Conservation (phyloP, 768 basidiomycete genomes). For the Vararia minispora region DNA sequence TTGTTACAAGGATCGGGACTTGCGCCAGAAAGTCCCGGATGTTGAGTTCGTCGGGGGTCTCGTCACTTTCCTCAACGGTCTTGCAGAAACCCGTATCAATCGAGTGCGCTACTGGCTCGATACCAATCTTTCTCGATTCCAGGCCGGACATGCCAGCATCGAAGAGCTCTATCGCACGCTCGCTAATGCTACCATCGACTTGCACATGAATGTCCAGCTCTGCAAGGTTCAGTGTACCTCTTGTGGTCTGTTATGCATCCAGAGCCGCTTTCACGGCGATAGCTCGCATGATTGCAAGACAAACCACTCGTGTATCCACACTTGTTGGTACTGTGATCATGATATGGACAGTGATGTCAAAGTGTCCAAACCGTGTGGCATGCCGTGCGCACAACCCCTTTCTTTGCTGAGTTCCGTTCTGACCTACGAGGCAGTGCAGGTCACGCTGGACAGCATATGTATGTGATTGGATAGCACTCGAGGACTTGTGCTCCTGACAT, state of each 20-base stretch:
- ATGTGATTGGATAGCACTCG: slow-evolving; percentile 10
- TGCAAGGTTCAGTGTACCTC: slow-evolving; percentile 36
- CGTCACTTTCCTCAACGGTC: slow-evolving; percentile 24
- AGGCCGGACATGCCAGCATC: slow-evolving; percentile 30
- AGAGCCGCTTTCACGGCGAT: slow-evolving; percentile 33
- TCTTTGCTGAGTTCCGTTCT: background rate
- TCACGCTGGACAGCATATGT: slow-evolving; percentile 47
- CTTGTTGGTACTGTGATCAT: slow-evolving; percentile 33
- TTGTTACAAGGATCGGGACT: no score
- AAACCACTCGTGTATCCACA: slow-evolving; percentile 31
- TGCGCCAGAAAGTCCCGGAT: slow-evolving; percentile 28
- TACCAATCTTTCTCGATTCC: slow-evolving; percentile 38
- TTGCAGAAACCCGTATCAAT: slow-evolving; percentile 31
- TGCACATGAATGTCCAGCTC: slow-evolving; percentile 34
- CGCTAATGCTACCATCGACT: slow-evolving; percentile 30
- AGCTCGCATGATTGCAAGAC: slow-evolving; percentile 39
- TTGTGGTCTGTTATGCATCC: slow-evolving; percentile 41
- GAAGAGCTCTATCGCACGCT: slow-evolving; percentile 33
- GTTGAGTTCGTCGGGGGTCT: slow-evolving; percentile 30
- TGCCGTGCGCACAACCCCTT: slow-evolving; percentile 29
- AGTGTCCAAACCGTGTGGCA: slow-evolving; percentile 26
- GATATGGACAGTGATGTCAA: no score
- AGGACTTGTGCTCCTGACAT: background rate
- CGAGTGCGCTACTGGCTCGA: slow-evolving; percentile 43
- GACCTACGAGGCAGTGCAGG: slow-evolving; percentile 37